Percentiles rank a stretch among this genome's conserved stretches.
These are phyloP conservation scores for Gymnopilus junonius DNA, from an alignment of 768 basidiomycete genomes.

Conservation along the genomic window DNA sequence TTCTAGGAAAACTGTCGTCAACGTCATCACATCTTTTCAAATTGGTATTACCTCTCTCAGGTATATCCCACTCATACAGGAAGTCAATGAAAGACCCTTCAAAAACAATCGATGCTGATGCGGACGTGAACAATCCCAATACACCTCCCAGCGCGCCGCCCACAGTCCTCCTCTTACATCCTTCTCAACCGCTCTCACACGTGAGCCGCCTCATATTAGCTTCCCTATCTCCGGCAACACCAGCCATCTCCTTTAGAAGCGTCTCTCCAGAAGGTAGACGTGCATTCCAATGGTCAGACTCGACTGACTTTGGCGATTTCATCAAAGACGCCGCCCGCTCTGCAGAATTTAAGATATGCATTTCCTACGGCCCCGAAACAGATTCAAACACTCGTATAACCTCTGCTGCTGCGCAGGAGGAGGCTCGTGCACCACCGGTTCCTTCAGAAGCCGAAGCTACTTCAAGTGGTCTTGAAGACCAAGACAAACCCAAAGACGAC, in stretches of 20 bases:
- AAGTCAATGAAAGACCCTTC: conserved; percentile 9
- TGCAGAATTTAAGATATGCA: conserved; percentile 55
- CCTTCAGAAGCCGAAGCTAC: conserved; percentile 6
- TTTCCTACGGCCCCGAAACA: conserved; percentile 29
- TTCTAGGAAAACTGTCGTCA: conserved; percentile 59
- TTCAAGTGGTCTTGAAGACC: no score
- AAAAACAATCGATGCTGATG: conserved; percentile 1
- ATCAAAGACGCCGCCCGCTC: conserved; percentile 62
- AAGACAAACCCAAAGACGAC: neutral
- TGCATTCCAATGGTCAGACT: conserved; percentile 62
- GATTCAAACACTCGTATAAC: neutral
- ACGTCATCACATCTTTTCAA: conserved; percentile 72
- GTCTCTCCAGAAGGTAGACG: conserved; percentile 29
- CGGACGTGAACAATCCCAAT: neutral
- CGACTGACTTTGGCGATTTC: conserved; percentile 70
- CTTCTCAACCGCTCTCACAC: conserved; percentile 71
- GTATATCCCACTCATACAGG: conserved; percentile 23
- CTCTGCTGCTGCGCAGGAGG: neutral
- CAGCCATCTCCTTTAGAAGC: conserved; percentile 51
- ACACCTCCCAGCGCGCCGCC: conserved; percentile 44
- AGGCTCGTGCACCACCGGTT: neutral
- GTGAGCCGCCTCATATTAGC: conserved; percentile 59
- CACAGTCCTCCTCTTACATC: conserved; percentile 67
- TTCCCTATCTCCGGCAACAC: conserved; percentile 39
- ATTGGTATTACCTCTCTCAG: conserved; percentile 56